Conservation (phyloP, 176 grass and related monocot species). For the Melocanna baccifera region DNA sequence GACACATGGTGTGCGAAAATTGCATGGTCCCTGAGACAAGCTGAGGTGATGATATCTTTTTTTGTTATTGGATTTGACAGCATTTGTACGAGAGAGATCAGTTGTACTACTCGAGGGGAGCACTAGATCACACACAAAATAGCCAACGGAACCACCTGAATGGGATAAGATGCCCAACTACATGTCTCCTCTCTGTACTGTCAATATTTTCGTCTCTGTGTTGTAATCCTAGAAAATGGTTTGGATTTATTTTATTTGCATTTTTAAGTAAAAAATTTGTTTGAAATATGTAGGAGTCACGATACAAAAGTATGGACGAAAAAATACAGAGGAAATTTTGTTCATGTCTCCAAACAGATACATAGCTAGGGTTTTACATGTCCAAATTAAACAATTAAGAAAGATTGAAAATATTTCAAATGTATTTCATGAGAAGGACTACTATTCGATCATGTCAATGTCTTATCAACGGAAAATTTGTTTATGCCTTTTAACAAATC, state of each 20-base stretch:
- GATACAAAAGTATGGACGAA: not conserved
- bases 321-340: not conserved
- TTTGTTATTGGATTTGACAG: conserved; percentile 27
- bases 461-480: not conserved
- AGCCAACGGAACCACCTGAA: conserved; percentile 8
- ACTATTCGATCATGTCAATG: not conserved
- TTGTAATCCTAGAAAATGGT: not conserved
- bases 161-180: not conserved
- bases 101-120: conserved; percentile 20
- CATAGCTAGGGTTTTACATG: not conserved
- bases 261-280: not conserved
- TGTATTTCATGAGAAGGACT: not conserved
- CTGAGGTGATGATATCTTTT: conserved; percentile 26
- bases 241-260: not conserved
- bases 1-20: conserved; percentile 6
- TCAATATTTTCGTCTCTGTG: not conserved
- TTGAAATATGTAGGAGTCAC: not conserved
- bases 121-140: conserved; percentile 16
- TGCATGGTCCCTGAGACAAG: conserved; percentile 37
- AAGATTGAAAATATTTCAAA: not conserved
- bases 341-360: not conserved
- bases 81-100: conserved; percentile 2
- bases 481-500: not conserved
- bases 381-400: not conserved
- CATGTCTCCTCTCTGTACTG: not conserved